Evolutionary conservation across 495 filamentous ascomycete genomes (phyloP).

Genomic region (Talaromyces thailandensis): DNA sequence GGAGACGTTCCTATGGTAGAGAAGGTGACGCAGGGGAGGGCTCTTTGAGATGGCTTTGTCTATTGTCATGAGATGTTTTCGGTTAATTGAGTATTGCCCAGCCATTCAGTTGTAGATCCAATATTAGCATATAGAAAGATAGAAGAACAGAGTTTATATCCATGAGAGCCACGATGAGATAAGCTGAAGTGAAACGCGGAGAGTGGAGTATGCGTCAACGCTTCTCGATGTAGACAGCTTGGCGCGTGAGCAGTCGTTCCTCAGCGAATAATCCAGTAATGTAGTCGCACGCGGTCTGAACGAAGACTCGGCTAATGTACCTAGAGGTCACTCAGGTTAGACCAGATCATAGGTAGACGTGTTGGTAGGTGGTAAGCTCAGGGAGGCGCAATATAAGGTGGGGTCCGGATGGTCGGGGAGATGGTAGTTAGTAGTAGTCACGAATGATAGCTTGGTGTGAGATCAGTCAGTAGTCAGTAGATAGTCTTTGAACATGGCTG

Average conservation of each 20-base stretch:
- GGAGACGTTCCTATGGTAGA: constrained; percentile 58
- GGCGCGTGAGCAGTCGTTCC: background rate
- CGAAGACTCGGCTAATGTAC: background rate
- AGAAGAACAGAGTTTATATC: background rate
- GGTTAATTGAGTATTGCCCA: background rate
- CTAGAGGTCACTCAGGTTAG: background rate
- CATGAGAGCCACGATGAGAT: too few species aligned
- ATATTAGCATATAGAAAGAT: background rate
- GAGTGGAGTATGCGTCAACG: background rate
- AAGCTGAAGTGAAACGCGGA: background rate
- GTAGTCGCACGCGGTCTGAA: background rate
- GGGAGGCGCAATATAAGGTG: background rate
- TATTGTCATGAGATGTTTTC: too few species aligned
- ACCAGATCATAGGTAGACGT: background rate
- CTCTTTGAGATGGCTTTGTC: background rate
- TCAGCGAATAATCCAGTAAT: background rate
- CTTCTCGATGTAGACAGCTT: background rate
- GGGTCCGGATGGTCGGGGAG: background rate
- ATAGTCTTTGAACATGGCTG: background rate
- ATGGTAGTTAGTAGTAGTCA: background rate
- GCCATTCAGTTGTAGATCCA: background rate
- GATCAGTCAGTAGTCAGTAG: background rate
- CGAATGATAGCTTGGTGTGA: background rate
- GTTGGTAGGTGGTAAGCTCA: background rate
- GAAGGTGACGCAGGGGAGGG: constrained; percentile 10